Evolutionary conservation across 495 filamentous ascomycete genomes (phyloP).

Genomic region (Lasiosphaeria miniovina): DNA sequence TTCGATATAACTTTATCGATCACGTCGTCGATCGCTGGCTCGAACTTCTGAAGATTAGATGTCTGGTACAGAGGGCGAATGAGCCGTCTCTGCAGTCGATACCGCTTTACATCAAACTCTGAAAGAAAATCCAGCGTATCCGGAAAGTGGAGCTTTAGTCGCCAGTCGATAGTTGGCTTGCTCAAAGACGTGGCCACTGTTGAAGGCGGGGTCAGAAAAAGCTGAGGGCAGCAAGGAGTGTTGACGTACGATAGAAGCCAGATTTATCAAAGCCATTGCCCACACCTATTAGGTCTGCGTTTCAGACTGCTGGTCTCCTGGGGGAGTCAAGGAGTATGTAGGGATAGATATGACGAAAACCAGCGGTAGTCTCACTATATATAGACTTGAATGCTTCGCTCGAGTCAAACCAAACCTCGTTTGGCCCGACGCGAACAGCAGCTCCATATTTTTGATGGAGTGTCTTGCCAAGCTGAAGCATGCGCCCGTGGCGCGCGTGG

Average conservation of each 20-base stretch:
- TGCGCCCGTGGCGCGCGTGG: constrained; percentile 30
- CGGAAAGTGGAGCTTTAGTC: constrained; percentile 18
- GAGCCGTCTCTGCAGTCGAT: constrained; percentile 38
- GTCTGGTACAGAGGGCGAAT: constrained; percentile 37
- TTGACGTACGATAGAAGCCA: constrained; percentile 36
- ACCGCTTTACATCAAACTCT: constrained; percentile 37
- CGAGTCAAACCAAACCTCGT: constrained; percentile 51
- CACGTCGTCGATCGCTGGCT: constrained; percentile 34
- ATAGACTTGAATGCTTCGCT: constrained; percentile 37
- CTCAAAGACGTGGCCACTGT: constrained; percentile 31
- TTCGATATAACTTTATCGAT: constrained; percentile 23
- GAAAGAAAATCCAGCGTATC: constrained; percentile 38
- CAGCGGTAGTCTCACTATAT: constrained; percentile 33
- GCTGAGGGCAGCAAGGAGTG: neutral
- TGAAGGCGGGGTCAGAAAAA: neutral
- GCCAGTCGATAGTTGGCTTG: constrained; percentile 24
- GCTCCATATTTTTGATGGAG: constrained; percentile 53
- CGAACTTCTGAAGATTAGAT: constrained; percentile 35
- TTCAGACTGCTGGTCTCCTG: too few relatives aligned
- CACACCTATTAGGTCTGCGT: constrained; percentile 16
- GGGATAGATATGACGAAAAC: neutral
- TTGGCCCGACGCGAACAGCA: constrained; percentile 56
- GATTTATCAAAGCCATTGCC: constrained; percentile 35
- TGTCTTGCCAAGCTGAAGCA: constrained; percentile 26
- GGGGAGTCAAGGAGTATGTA: neutral